Conservation (phyloP, 305 asterid species). For the Stenogyne calaminthoides region DNA sequence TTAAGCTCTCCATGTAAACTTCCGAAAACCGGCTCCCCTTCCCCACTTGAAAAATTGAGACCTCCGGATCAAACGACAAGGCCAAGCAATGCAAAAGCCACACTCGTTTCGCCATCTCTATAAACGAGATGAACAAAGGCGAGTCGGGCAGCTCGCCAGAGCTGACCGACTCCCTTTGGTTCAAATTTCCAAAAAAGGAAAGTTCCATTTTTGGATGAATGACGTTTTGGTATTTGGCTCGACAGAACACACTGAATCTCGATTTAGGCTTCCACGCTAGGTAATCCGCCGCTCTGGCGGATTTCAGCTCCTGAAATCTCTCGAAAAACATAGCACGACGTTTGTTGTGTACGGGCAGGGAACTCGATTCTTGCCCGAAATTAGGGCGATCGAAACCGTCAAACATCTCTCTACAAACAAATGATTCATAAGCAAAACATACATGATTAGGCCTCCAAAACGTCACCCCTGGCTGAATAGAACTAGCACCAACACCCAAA, state of each 20-base stretch:
- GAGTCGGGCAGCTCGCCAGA: constrained; percentile 67
- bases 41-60: constrained; percentile 55
- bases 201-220: constrained; percentile 72
- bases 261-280: constrained; percentile 79
- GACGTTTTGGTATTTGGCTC: constrained; percentile 51
- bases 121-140: constrained; percentile 50
- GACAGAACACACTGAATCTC: constrained; percentile 59
- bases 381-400: constrained; percentile 56
- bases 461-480: constrained; percentile 54
- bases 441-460: constrained; percentile 52
- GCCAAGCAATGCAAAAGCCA: constrained; percentile 89
- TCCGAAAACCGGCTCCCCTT: constrained; percentile 62
- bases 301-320: constrained; percentile 57
- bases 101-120: constrained; percentile 76
- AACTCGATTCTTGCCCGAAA: constrained; percentile 39
- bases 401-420: constrained; percentile 69
- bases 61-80: constrained; percentile 55
- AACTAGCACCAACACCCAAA: constrained; percentile 61
- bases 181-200: constrained; percentile 60
- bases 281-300: constrained; percentile 55
- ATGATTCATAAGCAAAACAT: constrained; percentile 76
- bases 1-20: constrained; percentile 74
- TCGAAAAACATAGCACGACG: constrained; percentile 39
- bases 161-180: constrained; percentile 47
- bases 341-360: constrained; percentile 29